These are phyloP conservation scores for Penicillium sp. DNA, from an alignment of 2,329 filamentous ascomycete species.

Conservation along the genomic window DNA sequence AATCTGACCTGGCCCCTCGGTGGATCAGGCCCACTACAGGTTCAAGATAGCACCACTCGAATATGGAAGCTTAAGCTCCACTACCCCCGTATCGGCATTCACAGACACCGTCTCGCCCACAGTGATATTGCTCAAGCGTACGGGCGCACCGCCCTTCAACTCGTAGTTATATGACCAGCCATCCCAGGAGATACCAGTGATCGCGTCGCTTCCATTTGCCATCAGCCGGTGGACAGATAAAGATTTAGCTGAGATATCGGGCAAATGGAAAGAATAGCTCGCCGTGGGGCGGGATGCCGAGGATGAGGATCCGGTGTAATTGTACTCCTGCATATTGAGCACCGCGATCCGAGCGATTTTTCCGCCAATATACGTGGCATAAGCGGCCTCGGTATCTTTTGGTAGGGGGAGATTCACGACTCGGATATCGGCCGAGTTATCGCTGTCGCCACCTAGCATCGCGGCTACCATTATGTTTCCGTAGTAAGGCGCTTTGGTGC, in stretches of 20 bases:
- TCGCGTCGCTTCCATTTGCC: slow-evolving; percentile 65
- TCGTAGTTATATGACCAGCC: slow-evolving; percentile 64
- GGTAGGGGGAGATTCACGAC: slow-evolving; percentile 52
- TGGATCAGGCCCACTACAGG: background rate
- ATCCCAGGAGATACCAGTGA: slow-evolving; percentile 63
- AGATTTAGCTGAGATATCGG: slow-evolving; percentile 18
- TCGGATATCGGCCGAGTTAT: slow-evolving; percentile 44
- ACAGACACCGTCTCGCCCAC: slow-evolving; percentile 45
- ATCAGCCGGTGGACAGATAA: slow-evolving; percentile 51
- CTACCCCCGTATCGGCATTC: slow-evolving; percentile 34
- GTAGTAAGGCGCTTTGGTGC: slow-evolving; percentile 66
- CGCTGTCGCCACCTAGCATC: slow-evolving; percentile 41
- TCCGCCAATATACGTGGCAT: slow-evolving; percentile 54
- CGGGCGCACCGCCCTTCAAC: slow-evolving; percentile 55
- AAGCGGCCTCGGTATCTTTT: slow-evolving; percentile 51
- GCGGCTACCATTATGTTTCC: slow-evolving; percentile 61
- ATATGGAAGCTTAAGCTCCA: slow-evolving; percentile 27
- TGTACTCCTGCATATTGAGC: slow-evolving; percentile 61
- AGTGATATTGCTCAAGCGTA: slow-evolving; percentile 58
- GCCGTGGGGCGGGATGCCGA: slow-evolving; percentile 31
- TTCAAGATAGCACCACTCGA: slow-evolving; percentile 28
- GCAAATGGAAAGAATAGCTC: slow-evolving; percentile 28
- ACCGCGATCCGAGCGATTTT: slow-evolving; percentile 53
- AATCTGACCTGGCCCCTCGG: background rate
- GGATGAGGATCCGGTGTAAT: slow-evolving; percentile 53